These are phyloP conservation scores for Neurospora sp. DNA, from an alignment of 495 filamentous ascomycete species.

Conservation along the genomic window DNA sequence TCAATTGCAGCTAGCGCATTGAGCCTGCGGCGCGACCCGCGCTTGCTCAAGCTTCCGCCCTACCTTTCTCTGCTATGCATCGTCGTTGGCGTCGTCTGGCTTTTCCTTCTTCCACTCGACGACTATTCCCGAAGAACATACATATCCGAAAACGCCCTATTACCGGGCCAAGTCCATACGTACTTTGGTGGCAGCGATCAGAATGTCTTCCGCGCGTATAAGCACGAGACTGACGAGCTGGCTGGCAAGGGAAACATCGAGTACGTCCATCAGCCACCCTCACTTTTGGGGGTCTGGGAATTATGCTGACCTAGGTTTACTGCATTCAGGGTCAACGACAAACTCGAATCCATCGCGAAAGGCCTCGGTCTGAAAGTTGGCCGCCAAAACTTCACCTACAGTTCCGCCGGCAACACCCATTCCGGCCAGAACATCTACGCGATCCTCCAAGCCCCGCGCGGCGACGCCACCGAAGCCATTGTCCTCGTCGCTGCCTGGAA, in stretches of 20 bases:
- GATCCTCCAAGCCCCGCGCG: slow-evolving; percentile 86
- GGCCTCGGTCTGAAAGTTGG: slow-evolving; percentile 75
- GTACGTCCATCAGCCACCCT: slow-evolving; percentile 19
- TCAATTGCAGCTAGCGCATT: slow-evolving; percentile 33
- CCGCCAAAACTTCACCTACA: slow-evolving; percentile 65
- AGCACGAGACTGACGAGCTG: slow-evolving; percentile 65
- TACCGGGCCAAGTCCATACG: slow-evolving; percentile 93
- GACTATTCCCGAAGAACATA: slow-evolving; percentile 88
- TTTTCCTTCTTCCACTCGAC: slow-evolving; percentile 85
- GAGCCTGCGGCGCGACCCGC: slow-evolving; percentile 52
- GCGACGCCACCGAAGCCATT: slow-evolving; percentile 96
- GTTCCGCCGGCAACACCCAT: slow-evolving; percentile 64
- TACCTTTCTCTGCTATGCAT: slow-evolving; percentile 83
- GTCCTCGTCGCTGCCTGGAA: slow-evolving; percentile 83
- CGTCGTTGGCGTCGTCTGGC: slow-evolving; percentile 79
- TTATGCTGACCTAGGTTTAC: neutral
- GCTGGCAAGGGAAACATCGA: slow-evolving; percentile 39
- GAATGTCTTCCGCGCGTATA: slow-evolving; percentile 87
- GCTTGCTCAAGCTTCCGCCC: slow-evolving; percentile 62
- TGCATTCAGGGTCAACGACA: slow-evolving; percentile 48
- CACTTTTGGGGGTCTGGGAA: neutral
- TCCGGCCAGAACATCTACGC: slow-evolving; percentile 88
- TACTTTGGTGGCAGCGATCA: slow-evolving; percentile 96
- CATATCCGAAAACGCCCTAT: slow-evolving; percentile 92
- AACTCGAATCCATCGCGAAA: slow-evolving; percentile 62